These are phyloP conservation scores for Pichia gijzeniarum DNA, from an alignment of 805 yeast species.

Conservation along the genomic window DNA sequence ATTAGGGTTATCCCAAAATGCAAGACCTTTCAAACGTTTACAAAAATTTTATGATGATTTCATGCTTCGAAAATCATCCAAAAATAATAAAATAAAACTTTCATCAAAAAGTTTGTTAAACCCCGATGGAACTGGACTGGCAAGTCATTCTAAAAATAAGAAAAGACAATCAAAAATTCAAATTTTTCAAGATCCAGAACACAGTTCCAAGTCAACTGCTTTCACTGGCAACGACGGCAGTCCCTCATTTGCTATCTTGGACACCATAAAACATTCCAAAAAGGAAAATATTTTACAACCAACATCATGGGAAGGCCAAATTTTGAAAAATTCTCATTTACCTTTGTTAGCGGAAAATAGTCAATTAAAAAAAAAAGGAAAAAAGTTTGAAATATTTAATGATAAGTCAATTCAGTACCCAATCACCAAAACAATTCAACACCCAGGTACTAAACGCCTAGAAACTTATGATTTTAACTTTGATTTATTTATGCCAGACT, in stretches of 20 bases:
- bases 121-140: conserved; percentile 23
- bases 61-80: conserved; percentile 28
- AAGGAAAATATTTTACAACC: conserved; percentile 61
- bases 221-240: background rate
- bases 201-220: background rate
- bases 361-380: background rate
- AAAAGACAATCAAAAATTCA: conserved; percentile 13
- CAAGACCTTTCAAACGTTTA: conserved; percentile 57
- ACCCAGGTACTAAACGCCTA: conserved; percentile 47
- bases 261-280: conserved; percentile 40
- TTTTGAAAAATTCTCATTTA: conserved; percentile 35
- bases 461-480: conserved; percentile 58
- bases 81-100: conserved; percentile 11
- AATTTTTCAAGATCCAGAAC: conserved; percentile 13
- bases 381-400: conserved; percentile 32
- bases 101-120: conserved; percentile 12
- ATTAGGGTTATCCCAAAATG: conserved; percentile 51
- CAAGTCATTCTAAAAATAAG: conserved; percentile 10
- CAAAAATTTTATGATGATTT: conserved; percentile 39
- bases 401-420: conserved; percentile 33
- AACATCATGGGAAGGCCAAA: conserved; percentile 60
- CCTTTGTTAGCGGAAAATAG: background rate
- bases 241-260: conserved; percentile 30
- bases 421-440: conserved; percentile 43
- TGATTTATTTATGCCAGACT: conserved; percentile 44